Evolutionary conservation across 345 rosid species (phyloP).

Genomic region (Trapa bicornis): DNA sequence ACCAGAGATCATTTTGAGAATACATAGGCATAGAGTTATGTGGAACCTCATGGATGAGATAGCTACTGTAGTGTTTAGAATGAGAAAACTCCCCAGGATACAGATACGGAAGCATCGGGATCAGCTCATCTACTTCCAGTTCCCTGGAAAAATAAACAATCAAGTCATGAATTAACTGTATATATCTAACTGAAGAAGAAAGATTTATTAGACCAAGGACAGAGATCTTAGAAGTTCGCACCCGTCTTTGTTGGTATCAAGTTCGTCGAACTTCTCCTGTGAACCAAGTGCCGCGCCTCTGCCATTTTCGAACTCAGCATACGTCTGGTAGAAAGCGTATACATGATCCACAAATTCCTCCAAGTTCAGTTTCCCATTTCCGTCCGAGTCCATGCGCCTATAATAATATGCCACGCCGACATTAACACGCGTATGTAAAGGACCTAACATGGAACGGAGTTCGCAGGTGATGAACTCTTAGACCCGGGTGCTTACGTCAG

Average conservation of each 20-base stretch:
- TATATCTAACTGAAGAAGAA: neutral
- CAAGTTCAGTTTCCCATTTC: constrained; percentile 38
- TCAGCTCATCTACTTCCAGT: constrained; percentile 36
- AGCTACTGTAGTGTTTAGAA: constrained; percentile 40
- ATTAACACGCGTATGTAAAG: no score
- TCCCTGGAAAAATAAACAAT: constrained; percentile 9
- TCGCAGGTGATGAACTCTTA: no score
- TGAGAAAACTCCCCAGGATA: constrained; percentile 52
- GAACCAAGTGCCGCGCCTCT: constrained; percentile 20
- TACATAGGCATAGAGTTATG: neutral
- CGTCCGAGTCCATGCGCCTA: constrained; percentile 48
- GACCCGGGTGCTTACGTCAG: constrained; percentile 22
- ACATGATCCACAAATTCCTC: constrained; percentile 31
- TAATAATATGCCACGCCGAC: neutral
- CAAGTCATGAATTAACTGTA: neutral
- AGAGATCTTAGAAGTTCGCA: neutral
- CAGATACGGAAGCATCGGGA: constrained; percentile 46
- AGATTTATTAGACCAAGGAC: neutral
- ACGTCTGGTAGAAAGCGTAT: constrained; percentile 36
- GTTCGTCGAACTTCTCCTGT: constrained; percentile 34
- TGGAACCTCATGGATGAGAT: constrained; percentile 38
- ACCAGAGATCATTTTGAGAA: no score
- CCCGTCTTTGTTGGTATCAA: constrained; percentile 45
- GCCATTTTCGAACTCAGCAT: constrained; percentile 29
- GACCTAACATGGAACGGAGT: no score